A percentile compares a stretch with the other conserved stretches of the same genome.
Evolutionary conservation across 495 filamentous ascomycete genomes (phyloP).

Genomic region (Immersiella caudata): DNA sequence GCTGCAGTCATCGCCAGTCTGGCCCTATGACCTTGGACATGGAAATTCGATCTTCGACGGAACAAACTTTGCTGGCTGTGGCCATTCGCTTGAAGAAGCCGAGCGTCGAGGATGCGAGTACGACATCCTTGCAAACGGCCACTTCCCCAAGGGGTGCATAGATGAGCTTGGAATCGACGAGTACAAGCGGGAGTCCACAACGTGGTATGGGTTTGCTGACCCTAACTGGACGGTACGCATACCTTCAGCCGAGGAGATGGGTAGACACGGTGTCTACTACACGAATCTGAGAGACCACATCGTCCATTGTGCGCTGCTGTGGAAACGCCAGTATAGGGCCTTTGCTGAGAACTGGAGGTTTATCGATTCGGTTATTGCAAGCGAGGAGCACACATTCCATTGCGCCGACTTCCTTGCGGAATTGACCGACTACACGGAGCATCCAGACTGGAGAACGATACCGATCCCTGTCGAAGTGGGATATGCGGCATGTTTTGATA

Average conservation of each 20-base stretch:
- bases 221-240: neutral
- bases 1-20: too few relatives aligned
- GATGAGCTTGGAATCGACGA: constrained; percentile 14
- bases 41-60: neutral
- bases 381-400: constrained; percentile 26
- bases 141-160: constrained; percentile 17
- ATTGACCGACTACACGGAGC: neutral
- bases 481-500: constrained; percentile 1
- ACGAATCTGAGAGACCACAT: constrained; percentile 26
- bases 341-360: constrained; percentile 13
- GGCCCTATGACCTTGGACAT: neutral
- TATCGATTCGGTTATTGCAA: constrained; percentile 18
- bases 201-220: constrained; percentile 3
- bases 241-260: constrained; percentile 13
- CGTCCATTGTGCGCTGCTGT: constrained; percentile 26
- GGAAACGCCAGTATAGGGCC: constrained; percentile 26
- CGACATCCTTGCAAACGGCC: constrained; percentile 26
- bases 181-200: constrained; percentile 18
- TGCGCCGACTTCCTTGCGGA: constrained; percentile 25
- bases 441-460: constrained; percentile 5
- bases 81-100: constrained; percentile 15
- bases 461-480: constrained; percentile 12
- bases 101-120: constrained; percentile 19
- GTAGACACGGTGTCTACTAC: constrained; percentile 18
- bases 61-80: neutral